phyloP scores from a whole-genome alignment of 202 grass and related monocot species.

The Bolboschoenoplectus hybrid region DNA sequence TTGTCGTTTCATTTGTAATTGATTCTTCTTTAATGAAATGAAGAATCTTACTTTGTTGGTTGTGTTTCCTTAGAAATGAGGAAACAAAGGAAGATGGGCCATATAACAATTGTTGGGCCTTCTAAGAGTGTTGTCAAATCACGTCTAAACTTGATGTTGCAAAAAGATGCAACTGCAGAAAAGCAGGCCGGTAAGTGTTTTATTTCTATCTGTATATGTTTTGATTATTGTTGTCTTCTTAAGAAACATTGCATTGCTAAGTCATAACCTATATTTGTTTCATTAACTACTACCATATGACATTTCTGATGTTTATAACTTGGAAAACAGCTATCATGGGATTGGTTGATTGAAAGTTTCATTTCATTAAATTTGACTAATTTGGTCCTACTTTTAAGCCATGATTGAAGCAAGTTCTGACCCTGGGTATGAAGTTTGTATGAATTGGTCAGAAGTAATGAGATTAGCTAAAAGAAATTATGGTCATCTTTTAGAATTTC shows the following conservation, averaged over 20 bases:
- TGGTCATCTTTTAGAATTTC: background rate
- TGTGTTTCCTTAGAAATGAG: conserved; percentile 66
- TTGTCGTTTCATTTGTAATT: conserved; percentile 18
- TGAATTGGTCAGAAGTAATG: background rate
- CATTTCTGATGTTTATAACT: background rate
- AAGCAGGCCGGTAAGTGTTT: conserved; percentile 22
- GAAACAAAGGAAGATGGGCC: conserved; percentile 91
- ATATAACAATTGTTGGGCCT: conserved; percentile 92
- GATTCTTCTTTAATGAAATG: background rate
- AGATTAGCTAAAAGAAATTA: background rate
- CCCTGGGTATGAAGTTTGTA: background rate
- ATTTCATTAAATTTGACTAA: background rate
- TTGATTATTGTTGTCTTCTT: background rate
- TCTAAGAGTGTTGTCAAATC: conserved; percentile 64
- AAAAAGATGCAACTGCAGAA: conserved; percentile 43
- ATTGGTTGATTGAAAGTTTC: background rate
- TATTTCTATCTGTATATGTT: conserved; percentile 18
- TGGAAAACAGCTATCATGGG: background rate
- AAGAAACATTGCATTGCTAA: background rate
- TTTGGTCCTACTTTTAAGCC: background rate
- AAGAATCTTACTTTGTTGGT: conserved; percentile 19
- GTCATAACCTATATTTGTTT: background rate
- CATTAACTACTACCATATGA: background rate
- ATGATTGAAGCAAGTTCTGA: background rate
- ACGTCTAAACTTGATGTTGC: conserved; percentile 61